phyloP scores from a whole-genome alignment of 2,329 filamentous ascomycete species.

The Lachnellula occidentalis region DNA sequence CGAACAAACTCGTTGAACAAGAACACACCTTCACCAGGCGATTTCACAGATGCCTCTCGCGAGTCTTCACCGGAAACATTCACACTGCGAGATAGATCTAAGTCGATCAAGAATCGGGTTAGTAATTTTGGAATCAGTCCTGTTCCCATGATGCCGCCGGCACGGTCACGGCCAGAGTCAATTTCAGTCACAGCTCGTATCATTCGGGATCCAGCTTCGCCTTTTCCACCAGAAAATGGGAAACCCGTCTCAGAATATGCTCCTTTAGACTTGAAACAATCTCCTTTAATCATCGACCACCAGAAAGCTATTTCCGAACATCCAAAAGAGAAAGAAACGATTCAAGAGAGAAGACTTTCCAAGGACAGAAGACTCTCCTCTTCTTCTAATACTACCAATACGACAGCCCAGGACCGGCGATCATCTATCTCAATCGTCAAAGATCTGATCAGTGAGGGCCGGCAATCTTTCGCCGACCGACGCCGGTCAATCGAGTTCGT shows the following conservation, averaged over 20 bases:
- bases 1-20: slow-evolving; percentile 33
- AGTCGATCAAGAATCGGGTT: slow-evolving; percentile 25
- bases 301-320: slow-evolving; percentile 34
- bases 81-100: slow-evolving; percentile 27
- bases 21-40: slow-evolving; percentile 32
- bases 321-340: slow-evolving; percentile 42
- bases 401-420: slow-evolving; percentile 37
- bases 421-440: slow-evolving; percentile 54
- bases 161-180: slow-evolving; percentile 59
- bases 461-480: slow-evolving; percentile 45
- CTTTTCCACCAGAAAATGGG: slow-evolving; percentile 38
- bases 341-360: slow-evolving; percentile 45
- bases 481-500: slow-evolving; percentile 41
- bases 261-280: slow-evolving; percentile 51
- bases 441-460: slow-evolving; percentile 51
- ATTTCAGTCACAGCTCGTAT: slow-evolving; percentile 87
- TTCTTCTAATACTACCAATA: slow-evolving; percentile 19
- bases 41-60: slow-evolving; percentile 30
- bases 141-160: slow-evolving; percentile 20
- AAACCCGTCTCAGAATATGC: slow-evolving; percentile 38
- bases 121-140: slow-evolving; percentile 21
- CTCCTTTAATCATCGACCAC: slow-evolving; percentile 53
- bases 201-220: slow-evolving; percentile 56
- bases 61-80: slow-evolving; percentile 43
- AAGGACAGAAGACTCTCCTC: slow-evolving; percentile 27